A percentile compares a stretch with the other conserved stretches of the same genome.
Conservation (phyloP, 768 basidiomycete genomes). For the Agrocybe pediades region DNA sequence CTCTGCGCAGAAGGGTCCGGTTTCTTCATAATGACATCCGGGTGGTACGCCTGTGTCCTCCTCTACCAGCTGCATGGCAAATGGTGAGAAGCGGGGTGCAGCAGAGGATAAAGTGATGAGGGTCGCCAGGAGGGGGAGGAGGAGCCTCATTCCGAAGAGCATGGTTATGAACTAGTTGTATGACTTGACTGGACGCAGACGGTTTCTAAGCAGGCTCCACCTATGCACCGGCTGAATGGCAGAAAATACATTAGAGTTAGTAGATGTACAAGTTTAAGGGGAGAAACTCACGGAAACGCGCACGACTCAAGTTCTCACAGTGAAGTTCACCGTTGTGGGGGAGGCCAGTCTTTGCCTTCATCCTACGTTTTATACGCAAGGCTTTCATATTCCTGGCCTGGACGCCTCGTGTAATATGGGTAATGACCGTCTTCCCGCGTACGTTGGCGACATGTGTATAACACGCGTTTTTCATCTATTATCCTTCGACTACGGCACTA, state of each 20-base stretch:
- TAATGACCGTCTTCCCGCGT: too few relatives aligned
- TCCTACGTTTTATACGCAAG: background rate
- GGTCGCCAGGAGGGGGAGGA: background rate
- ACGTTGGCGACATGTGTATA: background rate
- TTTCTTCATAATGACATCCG: conserved; percentile 12
- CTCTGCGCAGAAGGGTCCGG: conserved; percentile 10
- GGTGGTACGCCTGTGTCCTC: background rate
- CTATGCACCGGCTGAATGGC: too few relatives aligned
- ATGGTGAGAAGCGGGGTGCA: background rate
- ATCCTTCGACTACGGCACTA: too few relatives aligned
- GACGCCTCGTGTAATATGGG: background rate
- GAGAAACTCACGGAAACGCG: too few relatives aligned
- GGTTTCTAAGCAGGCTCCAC: too few relatives aligned
- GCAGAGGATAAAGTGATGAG: background rate
- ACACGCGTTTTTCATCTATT: background rate
- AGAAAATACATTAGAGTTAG: too few relatives aligned
- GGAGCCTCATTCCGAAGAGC: background rate
- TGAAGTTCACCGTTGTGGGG: background rate
- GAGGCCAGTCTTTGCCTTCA: background rate
- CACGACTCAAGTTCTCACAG: too few relatives aligned
- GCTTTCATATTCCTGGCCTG: background rate
- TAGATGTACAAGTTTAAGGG: too few relatives aligned
- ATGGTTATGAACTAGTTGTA: too few relatives aligned
- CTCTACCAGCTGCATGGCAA: background rate
- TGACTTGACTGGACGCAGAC: background rate